phyloP scores from a whole-genome alignment of 2,329 filamentous ascomycete genomes.

The Truncatella angustata region DNA sequence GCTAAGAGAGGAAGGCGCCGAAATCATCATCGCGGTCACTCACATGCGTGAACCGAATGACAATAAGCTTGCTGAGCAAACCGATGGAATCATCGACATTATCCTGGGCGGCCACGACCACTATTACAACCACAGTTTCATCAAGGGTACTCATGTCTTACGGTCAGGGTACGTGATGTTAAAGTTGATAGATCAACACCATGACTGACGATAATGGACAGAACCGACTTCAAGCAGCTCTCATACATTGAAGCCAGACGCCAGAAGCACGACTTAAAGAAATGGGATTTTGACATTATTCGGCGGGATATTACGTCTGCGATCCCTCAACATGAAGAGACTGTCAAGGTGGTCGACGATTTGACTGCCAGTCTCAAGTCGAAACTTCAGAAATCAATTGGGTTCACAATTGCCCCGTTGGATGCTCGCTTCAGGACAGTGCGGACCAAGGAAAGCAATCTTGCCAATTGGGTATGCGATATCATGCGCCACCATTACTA shows the following conservation, averaged over 20 bases:
- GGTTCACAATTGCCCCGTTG: slow-evolving; percentile 77
- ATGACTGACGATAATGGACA: neutral
- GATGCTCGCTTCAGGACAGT: slow-evolving; percentile 87
- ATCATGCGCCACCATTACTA: slow-evolving; percentile 82
- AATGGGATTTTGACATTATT: slow-evolving; percentile 78
- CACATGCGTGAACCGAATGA: slow-evolving; percentile 90
- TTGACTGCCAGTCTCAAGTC: slow-evolving; percentile 72
- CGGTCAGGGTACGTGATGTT: slow-evolving; percentile 54
- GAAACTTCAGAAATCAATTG: slow-evolving; percentile 78
- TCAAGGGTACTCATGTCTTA: slow-evolving; percentile 81
- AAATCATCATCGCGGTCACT: slow-evolving; percentile 78
- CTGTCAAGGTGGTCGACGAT: slow-evolving; percentile 61
- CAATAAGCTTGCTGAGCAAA: slow-evolving; percentile 75
- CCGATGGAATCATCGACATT: slow-evolving; percentile 74
- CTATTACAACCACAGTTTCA: slow-evolving; percentile 74
- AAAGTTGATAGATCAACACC: neutral
- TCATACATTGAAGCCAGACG: slow-evolving; percentile 80
- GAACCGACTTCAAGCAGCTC: slow-evolving; percentile 88
- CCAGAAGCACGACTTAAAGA: slow-evolving; percentile 34
- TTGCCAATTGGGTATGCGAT: slow-evolving; percentile 89
- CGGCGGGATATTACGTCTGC: slow-evolving; percentile 70
- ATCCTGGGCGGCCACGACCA: slow-evolving; percentile 90
- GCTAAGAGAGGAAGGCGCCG: slow-evolving; percentile 73
- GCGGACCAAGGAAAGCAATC: slow-evolving; percentile 72
- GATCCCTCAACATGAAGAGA: slow-evolving; percentile 62